A percentile compares a stretch with the other conserved stretches of the same genome.
Evolutionary conservation across 768 basidiomycete genomes (phyloP).

Genomic region (Mycena sanguinolenta): DNA sequence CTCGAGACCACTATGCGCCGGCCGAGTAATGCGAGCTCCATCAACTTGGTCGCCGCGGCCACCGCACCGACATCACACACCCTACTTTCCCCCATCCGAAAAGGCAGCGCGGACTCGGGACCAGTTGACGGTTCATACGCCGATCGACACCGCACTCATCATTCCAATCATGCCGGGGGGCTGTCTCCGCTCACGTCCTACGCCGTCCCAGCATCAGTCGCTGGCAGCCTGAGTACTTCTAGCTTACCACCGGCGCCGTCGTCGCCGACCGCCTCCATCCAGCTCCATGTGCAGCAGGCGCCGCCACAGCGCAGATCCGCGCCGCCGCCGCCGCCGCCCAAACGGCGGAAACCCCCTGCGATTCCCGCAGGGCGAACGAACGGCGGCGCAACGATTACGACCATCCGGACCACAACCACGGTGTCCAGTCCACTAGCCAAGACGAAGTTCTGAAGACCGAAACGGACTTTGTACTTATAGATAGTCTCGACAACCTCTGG

Average conservation of each 20-base stretch:
- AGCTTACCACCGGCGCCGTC: slow-evolving; percentile 12
- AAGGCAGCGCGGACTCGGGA: slow-evolving; percentile 43
- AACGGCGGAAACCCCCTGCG: slow-evolving; percentile 80
- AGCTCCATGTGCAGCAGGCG: slow-evolving; percentile 37
- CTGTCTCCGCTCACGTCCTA: slow-evolving; percentile 6
- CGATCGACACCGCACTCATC: slow-evolving; percentile 33
- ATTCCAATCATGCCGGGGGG: not conserved
- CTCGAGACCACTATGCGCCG: slow-evolving; percentile 49
- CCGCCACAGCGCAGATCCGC: slow-evolving; percentile 59
- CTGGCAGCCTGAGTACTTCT: slow-evolving; percentile 4
- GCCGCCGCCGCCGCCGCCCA: slow-evolving; percentile 78
- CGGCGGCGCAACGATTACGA: slow-evolving; percentile 69
- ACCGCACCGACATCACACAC: slow-evolving; percentile 13
- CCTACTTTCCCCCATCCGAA: slow-evolving; percentile 38
- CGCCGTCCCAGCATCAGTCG: not conserved
- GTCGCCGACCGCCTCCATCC: slow-evolving; percentile 19
- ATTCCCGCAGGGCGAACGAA: slow-evolving; percentile 66
- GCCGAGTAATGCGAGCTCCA: slow-evolving; percentile 56
- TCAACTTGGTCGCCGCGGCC: slow-evolving; percentile 48
- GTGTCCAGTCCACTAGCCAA: slow-evolving; percentile 42
- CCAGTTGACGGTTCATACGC: slow-evolving; percentile 39
- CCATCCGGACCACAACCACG: slow-evolving; percentile 55
- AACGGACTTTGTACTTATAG: not conserved
- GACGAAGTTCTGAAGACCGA: slow-evolving; percentile 17
- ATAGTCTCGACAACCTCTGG: not conserved